Evolutionary conservation across 352 stramenopile species (phyloP).

Genomic region (Thalassiosira sp.): DNA sequence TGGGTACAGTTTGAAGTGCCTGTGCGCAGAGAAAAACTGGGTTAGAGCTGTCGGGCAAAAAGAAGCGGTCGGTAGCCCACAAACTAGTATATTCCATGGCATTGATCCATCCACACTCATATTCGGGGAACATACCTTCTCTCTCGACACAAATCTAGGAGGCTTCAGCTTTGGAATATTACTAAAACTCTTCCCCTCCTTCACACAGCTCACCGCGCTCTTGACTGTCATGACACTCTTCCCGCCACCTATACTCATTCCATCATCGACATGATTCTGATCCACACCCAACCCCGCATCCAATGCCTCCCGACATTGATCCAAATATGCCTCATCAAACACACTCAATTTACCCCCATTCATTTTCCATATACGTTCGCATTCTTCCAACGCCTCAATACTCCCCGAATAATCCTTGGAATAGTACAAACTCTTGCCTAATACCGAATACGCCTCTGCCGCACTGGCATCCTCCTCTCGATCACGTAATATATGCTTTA

Average conservation of each 20-base stretch:
- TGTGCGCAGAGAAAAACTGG: slow-evolving; percentile 18
- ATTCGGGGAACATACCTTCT: slow-evolving; percentile 55
- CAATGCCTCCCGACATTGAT: slow-evolving; percentile 67
- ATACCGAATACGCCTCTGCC: slow-evolving; percentile 74
- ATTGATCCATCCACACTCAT: no score
- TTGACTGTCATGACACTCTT: slow-evolving; percentile 43
- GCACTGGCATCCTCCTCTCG: slow-evolving; percentile 58
- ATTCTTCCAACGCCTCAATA: slow-evolving; percentile 70
- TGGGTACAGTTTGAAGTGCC: slow-evolving; percentile 59
- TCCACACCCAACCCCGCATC: slow-evolving; percentile 45
- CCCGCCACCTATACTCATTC: slow-evolving; percentile 30
- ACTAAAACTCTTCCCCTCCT: slow-evolving; percentile 35
- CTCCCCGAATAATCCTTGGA: slow-evolving; percentile 75
- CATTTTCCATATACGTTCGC: slow-evolving; percentile 43
- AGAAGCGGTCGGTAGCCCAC: not conserved
- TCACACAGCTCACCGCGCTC: slow-evolving; percentile 37
- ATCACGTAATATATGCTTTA: slow-evolving; percentile 55
- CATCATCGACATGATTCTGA: slow-evolving; percentile 41
- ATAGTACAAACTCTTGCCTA: slow-evolving; percentile 81
- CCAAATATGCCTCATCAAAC: slow-evolving; percentile 81
- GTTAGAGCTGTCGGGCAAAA: not conserved
- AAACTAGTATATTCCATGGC: no score
- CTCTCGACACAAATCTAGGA: slow-evolving; percentile 78
- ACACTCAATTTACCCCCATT: slow-evolving; percentile 71
- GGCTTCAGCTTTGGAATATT: slow-evolving; percentile 78